Conservation (phyloP, 257 asterid genomes). For the Solanum verrucosum region DNA sequence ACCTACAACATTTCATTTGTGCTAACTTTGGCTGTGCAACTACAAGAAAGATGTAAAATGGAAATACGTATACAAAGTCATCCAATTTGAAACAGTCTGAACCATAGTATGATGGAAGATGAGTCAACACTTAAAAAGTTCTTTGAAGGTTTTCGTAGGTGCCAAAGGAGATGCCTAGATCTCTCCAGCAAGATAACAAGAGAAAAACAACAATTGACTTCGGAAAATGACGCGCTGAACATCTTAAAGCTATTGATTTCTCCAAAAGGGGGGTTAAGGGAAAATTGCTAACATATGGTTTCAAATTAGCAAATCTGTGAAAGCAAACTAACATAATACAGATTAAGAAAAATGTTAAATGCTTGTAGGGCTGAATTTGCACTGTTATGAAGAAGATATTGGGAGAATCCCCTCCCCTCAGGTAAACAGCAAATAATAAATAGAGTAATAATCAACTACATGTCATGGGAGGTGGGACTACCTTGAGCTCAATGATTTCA, state of each 20-base stretch:
- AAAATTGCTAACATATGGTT: not conserved
- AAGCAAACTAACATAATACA: not conserved
- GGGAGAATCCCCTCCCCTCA: not conserved
- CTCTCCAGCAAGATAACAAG: not conserved
- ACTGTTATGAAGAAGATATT: not conserved
- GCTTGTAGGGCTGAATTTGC: not conserved
- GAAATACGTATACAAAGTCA: not conserved
- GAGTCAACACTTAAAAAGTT: not conserved
- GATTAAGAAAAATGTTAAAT: not conserved
- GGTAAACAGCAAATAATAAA: not conserved
- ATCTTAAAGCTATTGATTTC: not conserved
- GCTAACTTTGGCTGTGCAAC: not conserved
- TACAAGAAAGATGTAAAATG: not conserved
- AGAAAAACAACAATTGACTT: not conserved
- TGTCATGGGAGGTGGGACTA: slow-evolving; percentile 15
- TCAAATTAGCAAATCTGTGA: not conserved
- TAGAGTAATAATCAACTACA: not conserved
- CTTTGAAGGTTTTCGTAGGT: not conserved
- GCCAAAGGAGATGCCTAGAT: not conserved
- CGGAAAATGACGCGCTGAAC: not conserved
- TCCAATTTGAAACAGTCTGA: not conserved
- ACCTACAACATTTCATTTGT: not conserved
- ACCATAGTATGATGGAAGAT: not conserved
- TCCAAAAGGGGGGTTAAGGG: not conserved
- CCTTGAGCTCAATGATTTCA: slow-evolving; percentile 72